Base-by-base conservation (phyloP, 2,329 filamentous ascomycete species). In the Cryphonectria carpinicola region DNA sequence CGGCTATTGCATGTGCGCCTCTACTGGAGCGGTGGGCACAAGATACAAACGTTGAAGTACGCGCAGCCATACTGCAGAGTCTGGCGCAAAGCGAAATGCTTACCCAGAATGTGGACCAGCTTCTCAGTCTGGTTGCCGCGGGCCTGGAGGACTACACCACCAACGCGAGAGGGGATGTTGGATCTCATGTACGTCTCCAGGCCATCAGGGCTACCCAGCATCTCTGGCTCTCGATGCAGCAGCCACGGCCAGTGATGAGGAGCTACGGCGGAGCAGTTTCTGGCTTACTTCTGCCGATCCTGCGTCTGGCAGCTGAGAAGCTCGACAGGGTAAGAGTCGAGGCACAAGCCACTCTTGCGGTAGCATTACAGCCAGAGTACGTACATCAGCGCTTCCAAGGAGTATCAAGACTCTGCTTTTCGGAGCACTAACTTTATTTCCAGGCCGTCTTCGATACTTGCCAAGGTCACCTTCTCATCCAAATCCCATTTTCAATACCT, bases 81-180 rank as follows among this genome's bases (percentile, higher is more conserved):
- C 79, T 91, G 39, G 79, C 83, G 1, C 81, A 81, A 46, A 86
- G 84, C 70, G 80, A 80, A 7, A 77, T 87, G 5, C 78, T 89
- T 4, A 79, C 76, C 52, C 77, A 82, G 39, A 81, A 82, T 58
- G 78, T 81, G 4, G 73, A 75, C 6, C 75, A 76, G 3, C 86
- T 89, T 70, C 72, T 87, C 1, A 75, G 76, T 0, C 73, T 89
- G 1, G 79, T 92, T 11, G 77, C 80, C 0, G 86, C 87, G 56
- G 89, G 91, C 0, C 81, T 99, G 39, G 92, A 95, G 74, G 95
- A 99, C 78, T 98, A 98, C 77, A 97, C 93, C 0, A 95, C 93
- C 4, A 95, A 93, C 74, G 91, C 95, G 19, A 87, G 94, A 70
- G 96, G 96, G 22, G 96, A 99, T 77, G 87, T 98, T 65, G 96